These are phyloP conservation scores for Rhynchospora pubera DNA, from an alignment of 176 grass and related monocot species.

Conservation along the genomic window DNA sequence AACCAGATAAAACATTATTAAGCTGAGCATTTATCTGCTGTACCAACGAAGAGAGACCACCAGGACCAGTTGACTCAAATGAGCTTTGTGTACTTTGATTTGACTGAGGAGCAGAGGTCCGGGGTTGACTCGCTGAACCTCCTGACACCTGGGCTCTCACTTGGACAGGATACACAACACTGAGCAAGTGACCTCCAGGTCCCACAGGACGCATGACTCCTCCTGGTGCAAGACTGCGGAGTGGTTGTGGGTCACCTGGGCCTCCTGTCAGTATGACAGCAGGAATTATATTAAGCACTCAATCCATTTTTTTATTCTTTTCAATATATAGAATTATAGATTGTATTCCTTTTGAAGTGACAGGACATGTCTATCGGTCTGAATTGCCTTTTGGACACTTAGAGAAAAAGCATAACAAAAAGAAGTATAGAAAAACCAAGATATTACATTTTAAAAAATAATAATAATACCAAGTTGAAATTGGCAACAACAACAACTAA, in stretches of 20 bases:
- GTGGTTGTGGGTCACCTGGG: slow-evolving; percentile 30
- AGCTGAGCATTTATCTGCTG: slow-evolving; percentile 44
- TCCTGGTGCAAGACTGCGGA: slow-evolving; percentile 55
- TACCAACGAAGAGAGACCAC: slow-evolving; percentile 43
- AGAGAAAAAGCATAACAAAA: not conserved
- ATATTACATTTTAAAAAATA: no score
- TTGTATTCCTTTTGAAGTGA: not conserved
- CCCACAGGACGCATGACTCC: slow-evolving; percentile 46
- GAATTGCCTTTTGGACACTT: not conserved
- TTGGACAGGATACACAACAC: slow-evolving; percentile 75
- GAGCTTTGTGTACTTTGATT: slow-evolving; percentile 37
- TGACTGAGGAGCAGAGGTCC: slow-evolving; percentile 23
- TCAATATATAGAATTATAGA: not conserved
- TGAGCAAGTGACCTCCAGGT: slow-evolving; percentile 45
- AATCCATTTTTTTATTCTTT: not conserved
- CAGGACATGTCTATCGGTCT: not conserved
- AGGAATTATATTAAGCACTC: not conserved
- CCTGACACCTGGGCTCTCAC: slow-evolving; percentile 42
- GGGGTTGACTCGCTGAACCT: slow-evolving; percentile 31
- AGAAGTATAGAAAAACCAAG: not conserved
- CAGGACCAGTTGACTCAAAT: slow-evolving; percentile 29
- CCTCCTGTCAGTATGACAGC: not conserved
- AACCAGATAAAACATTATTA: slow-evolving; percentile 34
- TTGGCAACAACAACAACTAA: not conserved
- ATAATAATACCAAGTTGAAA: not conserved